A percentile compares a stretch with the other conserved stretches of the same genome.
Evolutionary conservation across 495 filamentous ascomycete species (phyloP).

Genomic region (Sabuloglossum arenarium): DNA sequence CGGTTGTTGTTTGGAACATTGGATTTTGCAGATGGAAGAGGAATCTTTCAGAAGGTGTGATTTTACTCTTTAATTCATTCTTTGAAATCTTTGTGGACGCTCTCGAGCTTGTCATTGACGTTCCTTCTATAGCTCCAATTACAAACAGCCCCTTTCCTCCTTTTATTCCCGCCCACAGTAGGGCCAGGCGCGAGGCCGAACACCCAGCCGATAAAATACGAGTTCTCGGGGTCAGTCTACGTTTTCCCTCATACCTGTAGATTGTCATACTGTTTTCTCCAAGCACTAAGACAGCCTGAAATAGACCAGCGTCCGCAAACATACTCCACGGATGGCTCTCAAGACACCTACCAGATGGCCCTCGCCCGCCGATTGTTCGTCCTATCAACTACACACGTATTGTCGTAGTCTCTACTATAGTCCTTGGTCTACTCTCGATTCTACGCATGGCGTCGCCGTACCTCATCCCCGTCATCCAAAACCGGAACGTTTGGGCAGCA

Average conservation of each 20-base stretch:
- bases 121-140: slow-evolving; percentile 19
- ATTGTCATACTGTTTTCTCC: neutral
- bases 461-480: slow-evolving; percentile 68
- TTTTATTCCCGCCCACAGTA: slow-evolving; percentile 69
- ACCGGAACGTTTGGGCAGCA: slow-evolving; percentile 84
- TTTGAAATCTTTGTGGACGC: neutral
- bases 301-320: slow-evolving; percentile 65
- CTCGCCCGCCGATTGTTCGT: slow-evolving; percentile 54
- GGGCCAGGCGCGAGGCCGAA: slow-evolving; percentile 63
- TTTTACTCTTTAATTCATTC: neutral
- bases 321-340: slow-evolving; percentile 57
- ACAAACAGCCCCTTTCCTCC: slow-evolving; percentile 81
- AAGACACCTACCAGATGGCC: slow-evolving; percentile 52
- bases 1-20: slow-evolving; percentile 65
- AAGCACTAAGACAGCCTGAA: neutral
- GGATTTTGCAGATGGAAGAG: slow-evolving; percentile 72
- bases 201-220: slow-evolving; percentile 52
- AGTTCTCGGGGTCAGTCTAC: slow-evolving; percentile 57
- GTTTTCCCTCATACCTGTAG: neutral
- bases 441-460: slow-evolving; percentile 62
- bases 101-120: neutral
- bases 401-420: slow-evolving; percentile 38
- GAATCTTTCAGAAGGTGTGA: slow-evolving; percentile 68
- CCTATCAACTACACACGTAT: slow-evolving; percentile 75
- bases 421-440: slow-evolving; percentile 45